These are phyloP conservation scores for Populus hybrid DNA, from an alignment of 441 rosid genomes.

Conservation along the genomic window DNA sequence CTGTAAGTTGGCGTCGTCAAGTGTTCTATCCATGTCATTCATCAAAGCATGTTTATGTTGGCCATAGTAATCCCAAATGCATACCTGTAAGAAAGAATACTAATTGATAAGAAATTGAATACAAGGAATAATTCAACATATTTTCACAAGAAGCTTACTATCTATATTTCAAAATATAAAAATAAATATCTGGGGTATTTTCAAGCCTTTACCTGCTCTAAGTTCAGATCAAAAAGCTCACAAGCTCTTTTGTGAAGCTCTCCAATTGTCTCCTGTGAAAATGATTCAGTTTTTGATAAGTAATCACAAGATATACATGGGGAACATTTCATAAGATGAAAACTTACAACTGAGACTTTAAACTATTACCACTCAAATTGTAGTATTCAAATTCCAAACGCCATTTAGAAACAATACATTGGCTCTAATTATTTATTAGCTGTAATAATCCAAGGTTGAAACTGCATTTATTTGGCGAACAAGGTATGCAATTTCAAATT, in stretches of 20 bases:
- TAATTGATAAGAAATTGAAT: slow-evolving; percentile 8
- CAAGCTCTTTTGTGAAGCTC: slow-evolving; percentile 94
- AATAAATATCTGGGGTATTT: slow-evolving; percentile 20
- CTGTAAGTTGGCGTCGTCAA: slow-evolving; percentile 96
- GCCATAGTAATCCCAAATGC: slow-evolving; percentile 97
- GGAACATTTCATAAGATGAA: neutral
- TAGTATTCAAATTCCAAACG: neutral
- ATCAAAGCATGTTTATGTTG: slow-evolving; percentile 84
- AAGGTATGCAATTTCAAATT: neutral
- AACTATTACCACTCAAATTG: neutral
- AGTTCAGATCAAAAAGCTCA: slow-evolving; percentile 76
- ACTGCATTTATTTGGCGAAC: neutral
- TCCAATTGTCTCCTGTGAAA: slow-evolving; percentile 84
- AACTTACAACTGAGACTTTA: neutral
- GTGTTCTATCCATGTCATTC: slow-evolving; percentile 94
- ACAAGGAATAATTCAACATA: slow-evolving; percentile 8
- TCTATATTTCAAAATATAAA: neutral
- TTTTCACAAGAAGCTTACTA: slow-evolving; percentile 1
- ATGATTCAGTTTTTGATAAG: slow-evolving; percentile 22
- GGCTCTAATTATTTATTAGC: neutral
- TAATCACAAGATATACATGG: slow-evolving; percentile 8
- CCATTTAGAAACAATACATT: neutral
- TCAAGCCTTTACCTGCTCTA: slow-evolving; percentile 65
- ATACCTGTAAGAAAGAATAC: slow-evolving; percentile 46
- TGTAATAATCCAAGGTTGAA: neutral